Conservation (phyloP, 1,284 basidiomycete genomes). For the Papiliotrema fonsecae region DNA sequence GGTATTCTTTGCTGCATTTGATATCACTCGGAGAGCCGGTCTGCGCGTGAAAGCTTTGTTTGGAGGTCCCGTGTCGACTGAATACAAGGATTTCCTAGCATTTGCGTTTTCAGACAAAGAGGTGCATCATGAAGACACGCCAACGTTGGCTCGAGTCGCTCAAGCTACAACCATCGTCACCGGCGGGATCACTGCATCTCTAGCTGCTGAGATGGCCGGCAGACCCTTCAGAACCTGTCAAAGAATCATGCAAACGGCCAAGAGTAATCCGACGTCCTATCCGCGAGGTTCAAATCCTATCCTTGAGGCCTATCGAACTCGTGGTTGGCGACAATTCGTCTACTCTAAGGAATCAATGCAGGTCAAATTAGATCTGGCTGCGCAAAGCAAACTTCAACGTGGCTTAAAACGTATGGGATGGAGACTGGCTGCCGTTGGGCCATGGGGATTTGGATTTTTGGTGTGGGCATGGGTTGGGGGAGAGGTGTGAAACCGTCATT, state of each 20-base stretch:
- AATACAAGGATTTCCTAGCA: constrained; percentile 15
- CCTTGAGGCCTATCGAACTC: constrained; percentile 14
- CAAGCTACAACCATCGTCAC: constrained; percentile 44
- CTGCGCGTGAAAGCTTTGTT: constrained; percentile 40
- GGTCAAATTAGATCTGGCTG: neutral
- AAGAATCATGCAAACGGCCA: constrained; percentile 17
- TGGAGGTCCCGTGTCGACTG: constrained; percentile 16
- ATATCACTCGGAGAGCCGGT: constrained; percentile 40
- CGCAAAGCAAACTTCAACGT: constrained; percentile 8
- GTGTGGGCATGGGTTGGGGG: constrained; percentile 48
- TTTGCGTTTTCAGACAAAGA: neutral
- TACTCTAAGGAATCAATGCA: constrained; percentile 10
- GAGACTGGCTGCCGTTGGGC: constrained; percentile 43
- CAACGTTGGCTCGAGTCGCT: constrained; percentile 40
- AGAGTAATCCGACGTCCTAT: neutral
- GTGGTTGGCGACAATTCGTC: constrained; percentile 31
- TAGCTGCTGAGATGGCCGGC: constrained; percentile 37
- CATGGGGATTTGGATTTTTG: constrained; percentile 47
- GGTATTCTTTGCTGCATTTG: constrained; percentile 47
- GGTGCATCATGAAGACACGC: constrained; percentile 10
- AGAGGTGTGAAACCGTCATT: constrained; percentile 33
- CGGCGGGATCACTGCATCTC: constrained; percentile 40
- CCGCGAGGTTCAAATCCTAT: constrained; percentile 11
- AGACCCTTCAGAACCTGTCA: constrained; percentile 41
- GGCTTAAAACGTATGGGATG: constrained; percentile 31